Base-by-base conservation (phyloP, 2,329 filamentous ascomycete species). In the Fusarium sp. region DNA sequence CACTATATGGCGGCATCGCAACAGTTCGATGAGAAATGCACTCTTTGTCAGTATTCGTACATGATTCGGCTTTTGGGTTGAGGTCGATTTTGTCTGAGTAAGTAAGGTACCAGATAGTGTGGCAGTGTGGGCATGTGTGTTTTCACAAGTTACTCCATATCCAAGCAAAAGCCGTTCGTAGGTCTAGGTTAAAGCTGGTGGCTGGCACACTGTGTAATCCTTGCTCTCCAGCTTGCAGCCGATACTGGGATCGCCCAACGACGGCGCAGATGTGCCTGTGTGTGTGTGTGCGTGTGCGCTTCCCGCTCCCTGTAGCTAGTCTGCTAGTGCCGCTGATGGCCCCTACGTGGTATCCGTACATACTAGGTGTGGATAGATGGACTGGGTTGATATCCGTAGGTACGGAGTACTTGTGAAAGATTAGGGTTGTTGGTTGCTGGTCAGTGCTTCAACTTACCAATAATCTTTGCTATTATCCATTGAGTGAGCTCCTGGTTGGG, bases 261-360 rank as follows among this genome's bases (percentile, higher is more conserved):
- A 65, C 65, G 52, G 39, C 46, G 54, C 54, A 66, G 57, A 60
- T 56, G 67, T 69, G 62, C 65, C 57, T 69, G 56, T 65, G 59
- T 71, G 60, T 61, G 65, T 72, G 67, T 55, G 61, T 14, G 24
- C 56, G 60, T 61, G 65, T 72, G 67, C 55, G 61, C 69, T 73
- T 73, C 71, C 71, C 71, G 71, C 70, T 73, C 71, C 71, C 69
- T 72, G 71, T 68, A 62, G 49, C 61, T 65, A 56, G 61, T 61
- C 66, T 60, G 49, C 61, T 65, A 56, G 61, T 61, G 60, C 48
- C 61, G 45, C 58, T 34, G 39, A 28, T 52, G 40, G 55, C 42
- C 65, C 65, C 47, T 65, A 64, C 54, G 24, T 58, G 21, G 23
- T 47, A 28, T 28, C 26, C 26, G n/a, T n/a, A n/a, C n/a, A n/a